Conservation (phyloP, 2,329 filamentous ascomycete species). For the Lachnellula occidentalis region DNA sequence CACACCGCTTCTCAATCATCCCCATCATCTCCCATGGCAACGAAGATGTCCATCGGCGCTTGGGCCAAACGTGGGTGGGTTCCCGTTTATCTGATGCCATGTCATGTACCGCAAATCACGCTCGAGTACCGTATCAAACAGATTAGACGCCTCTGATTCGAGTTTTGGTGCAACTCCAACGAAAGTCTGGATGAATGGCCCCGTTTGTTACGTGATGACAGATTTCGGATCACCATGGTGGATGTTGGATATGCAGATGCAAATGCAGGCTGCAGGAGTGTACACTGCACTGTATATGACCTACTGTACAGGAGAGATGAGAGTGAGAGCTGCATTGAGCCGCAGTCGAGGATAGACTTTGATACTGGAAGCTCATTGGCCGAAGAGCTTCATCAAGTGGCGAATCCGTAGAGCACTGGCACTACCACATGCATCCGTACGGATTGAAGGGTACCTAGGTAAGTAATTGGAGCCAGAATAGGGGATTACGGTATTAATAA, state of each 20-base stretch:
- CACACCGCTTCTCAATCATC: background rate
- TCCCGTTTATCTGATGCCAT: background rate
- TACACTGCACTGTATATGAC: too few relatives aligned
- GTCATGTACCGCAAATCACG: background rate
- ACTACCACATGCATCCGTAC: background rate
- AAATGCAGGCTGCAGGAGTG: background rate
- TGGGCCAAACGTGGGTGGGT: background rate
- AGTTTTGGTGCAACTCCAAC: background rate
- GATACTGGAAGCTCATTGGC: background rate
- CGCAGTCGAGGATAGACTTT: conserved; percentile 1
- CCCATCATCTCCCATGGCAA: background rate
- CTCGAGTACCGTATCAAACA: background rate
- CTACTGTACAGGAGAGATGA: too few relatives aligned
- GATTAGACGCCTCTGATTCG: background rate
- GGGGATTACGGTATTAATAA: too few relatives aligned
- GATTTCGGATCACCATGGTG: background rate
- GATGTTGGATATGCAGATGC: background rate
- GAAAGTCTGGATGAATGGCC: background rate
- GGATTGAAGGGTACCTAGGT: background rate
- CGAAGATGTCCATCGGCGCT: background rate
- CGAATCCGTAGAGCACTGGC: background rate
- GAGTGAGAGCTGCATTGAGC: conserved; percentile 1
- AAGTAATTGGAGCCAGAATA: too few relatives aligned
- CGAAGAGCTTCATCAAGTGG: background rate
- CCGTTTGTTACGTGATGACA: background rate